phyloP scores from a whole-genome alignment of 2,329 filamentous ascomycete species.

The Bipolaris zeicola region DNA sequence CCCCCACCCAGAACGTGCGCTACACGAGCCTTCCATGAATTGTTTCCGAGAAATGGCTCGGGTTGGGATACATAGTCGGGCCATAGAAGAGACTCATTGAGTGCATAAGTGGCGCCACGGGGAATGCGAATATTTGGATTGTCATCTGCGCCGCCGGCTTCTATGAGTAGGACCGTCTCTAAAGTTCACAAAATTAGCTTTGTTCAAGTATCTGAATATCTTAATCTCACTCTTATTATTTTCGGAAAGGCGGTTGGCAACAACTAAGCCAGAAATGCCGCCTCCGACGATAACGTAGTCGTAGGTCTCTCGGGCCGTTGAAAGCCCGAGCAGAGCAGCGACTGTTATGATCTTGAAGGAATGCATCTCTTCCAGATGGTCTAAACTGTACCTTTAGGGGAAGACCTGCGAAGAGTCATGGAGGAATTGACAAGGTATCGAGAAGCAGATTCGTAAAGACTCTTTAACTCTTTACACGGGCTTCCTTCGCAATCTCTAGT shows the following conservation, averaged over 20 bases:
- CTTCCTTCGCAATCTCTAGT: too few species aligned
- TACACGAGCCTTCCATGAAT: conserved; percentile 23
- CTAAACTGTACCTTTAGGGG: too few species aligned
- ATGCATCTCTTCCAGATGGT: too few species aligned
- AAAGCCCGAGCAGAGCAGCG: conserved; percentile 18
- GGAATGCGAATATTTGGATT: conserved; percentile 31
- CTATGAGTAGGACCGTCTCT: conserved; percentile 38
- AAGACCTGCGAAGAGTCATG: too few species aligned
- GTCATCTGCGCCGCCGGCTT: conserved; percentile 32
- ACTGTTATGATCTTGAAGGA: conserved; percentile 1
- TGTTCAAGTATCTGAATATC: not conserved
- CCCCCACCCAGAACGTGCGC: conserved; percentile 33
- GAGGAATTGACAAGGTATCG: too few species aligned
- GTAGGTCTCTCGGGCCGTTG: conserved; percentile 19
- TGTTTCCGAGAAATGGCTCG: conserved; percentile 25
- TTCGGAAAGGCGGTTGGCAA: conserved; percentile 32
- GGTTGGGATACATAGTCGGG: conserved; percentile 24
- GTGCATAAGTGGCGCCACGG: conserved; percentile 26
- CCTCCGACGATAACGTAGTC: conserved; percentile 39
- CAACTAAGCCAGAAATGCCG: conserved; percentile 34
- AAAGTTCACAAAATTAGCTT: not conserved
- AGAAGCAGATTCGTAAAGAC: too few species aligned
- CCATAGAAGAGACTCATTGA: conserved; percentile 30
- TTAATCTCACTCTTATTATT: conserved; percentile 12
- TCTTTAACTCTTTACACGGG: too few species aligned